Evolutionary conservation across 768 basidiomycete species (phyloP), one percentile per base, ranked within the genome.

Genomic region (Termitomyces eurrhizus): DNA sequence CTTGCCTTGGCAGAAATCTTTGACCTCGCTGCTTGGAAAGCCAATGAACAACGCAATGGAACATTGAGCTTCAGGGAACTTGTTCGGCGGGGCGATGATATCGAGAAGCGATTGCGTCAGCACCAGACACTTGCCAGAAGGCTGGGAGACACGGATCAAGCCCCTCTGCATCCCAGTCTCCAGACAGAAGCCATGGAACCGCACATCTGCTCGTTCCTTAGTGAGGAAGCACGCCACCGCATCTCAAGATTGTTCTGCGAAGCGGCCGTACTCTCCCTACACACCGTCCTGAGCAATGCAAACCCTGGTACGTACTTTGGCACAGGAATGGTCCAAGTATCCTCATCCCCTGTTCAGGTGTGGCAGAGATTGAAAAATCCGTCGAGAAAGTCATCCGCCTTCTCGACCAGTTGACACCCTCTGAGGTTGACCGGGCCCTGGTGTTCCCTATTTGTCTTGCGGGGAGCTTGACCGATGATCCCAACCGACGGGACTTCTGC

Each of bases 21-120:
- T n/a, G 78, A 80, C 7, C 80, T 93, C 35, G 83, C 88, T 5
- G 81, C 85, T 65, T 93, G 92, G 91, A 92, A 92, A 72, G 71
- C 76, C 26, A 77, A 79, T 52, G 85, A 92, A 69, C 75, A 80
- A 58, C 82, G 78, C 55, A 85, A 85, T 59, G 86, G 86, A 48
- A 81, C 83, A 39, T 77, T 93, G 61, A 92, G 89, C 72, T 80
- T 83, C 71, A 83, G 87, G 60, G 90, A 92, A 65, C 81, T 93
- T 37, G 80, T 93, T 59, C 79, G 83, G 42, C 82, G 87, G n/a
- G 90, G 88, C 53, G 84, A 86, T 61, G 77, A 75, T 46, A 86
- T 93, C 64, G 89, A 93, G 74, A 82, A 83, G 65, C 80, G 81
- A 60, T 78, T 92, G 50, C 78, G 80, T 32, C 78, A 79, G 63